Evolutionary conservation across 2,329 filamentous ascomycete genomes (phyloP), one percentile per base, ranked within the genome.

Genomic region (Alternaria alternata): DNA sequence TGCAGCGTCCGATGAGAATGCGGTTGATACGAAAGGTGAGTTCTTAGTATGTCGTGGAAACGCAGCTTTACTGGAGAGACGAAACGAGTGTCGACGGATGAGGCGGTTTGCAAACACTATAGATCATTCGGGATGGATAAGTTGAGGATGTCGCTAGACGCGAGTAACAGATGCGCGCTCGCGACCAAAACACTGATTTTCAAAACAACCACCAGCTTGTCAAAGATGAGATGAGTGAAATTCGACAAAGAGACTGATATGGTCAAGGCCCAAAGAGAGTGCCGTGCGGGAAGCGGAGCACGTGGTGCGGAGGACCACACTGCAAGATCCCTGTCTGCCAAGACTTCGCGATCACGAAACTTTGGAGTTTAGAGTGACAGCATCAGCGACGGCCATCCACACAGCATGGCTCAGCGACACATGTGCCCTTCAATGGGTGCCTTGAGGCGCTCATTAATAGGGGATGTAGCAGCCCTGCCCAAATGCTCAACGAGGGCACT

Each of bases 331-430:
- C 67, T 69, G 67, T 59, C 60, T 44, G 73, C 70, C 74, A 75
- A 75, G 72, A 67, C 66, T 48, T 66, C 46, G 53, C 43, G 57
- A 69, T 54, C 18, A 68, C 65, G 66, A 73, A 76, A 75, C 69
- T 69, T 75, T 70, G 60, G 63, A 38, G 57, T 59, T 55, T 46
- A 39, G 30, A 47, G 53, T 51, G 58, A 64, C 64, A 32, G 47
- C 56, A 64, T 48, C 42, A 55, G 38, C 20, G 36, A 58, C 38
- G 22, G 46, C 63, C 67, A 68, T 63, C 56, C 64, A 65, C 59
- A 65, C 65, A 64, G 63, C 70, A 78, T 78, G 76, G 73, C 73
- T 57, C 74, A 74, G 60, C 74, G 69, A 66, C 70, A 72, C 52
- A 61, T 75, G 57, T 73, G 71, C 72, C 71, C 75, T n/a, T 72